Conservation (phyloP, 768 basidiomycete species). For the Hortiboletus flavorubellus region DNA sequence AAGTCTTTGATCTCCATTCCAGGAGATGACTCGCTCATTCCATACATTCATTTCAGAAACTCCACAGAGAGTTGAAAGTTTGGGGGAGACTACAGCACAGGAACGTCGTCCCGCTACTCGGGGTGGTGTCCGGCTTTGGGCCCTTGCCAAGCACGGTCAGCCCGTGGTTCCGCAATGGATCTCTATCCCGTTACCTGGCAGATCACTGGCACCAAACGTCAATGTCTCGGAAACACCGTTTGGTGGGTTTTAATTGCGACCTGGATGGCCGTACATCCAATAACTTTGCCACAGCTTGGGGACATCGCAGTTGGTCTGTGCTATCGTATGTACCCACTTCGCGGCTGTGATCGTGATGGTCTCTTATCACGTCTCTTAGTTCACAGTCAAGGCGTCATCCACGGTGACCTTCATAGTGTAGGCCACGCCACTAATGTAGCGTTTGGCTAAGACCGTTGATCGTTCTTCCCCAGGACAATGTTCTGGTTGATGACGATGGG, state of each 20-base stretch:
- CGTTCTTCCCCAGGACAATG: constrained; percentile 31
- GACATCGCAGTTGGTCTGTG: constrained; percentile 22
- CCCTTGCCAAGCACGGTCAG: constrained; percentile 30
- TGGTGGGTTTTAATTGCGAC: constrained; percentile 10
- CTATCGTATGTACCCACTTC: constrained; percentile 17
- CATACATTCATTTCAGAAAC: constrained; percentile 10
- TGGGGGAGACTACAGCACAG: constrained; percentile 14
- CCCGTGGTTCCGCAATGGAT: constrained; percentile 31
- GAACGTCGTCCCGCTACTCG: constrained; percentile 33
- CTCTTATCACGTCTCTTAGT: constrained; percentile 11
- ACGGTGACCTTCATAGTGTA: constrained; percentile 39
- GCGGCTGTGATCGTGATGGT: not conserved
- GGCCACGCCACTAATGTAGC: not conserved
- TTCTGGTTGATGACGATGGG: constrained; percentile 39
- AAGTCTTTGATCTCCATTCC: not conserved
- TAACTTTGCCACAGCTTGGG: constrained; percentile 9
- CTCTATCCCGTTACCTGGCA: constrained; percentile 22
- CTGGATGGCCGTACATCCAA: not conserved
- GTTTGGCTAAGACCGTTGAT: not conserved
- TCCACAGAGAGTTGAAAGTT: constrained; percentile 29
- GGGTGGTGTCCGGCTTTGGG: constrained; percentile 30
- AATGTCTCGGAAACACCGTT: not conserved
- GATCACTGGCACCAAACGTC: not conserved
- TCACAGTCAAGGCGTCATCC: constrained; percentile 24
- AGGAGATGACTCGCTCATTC: not conserved